phyloP scores from a whole-genome alignment of 768 basidiomycete genomes.

The Phylloporus rhodoxanthus region DNA sequence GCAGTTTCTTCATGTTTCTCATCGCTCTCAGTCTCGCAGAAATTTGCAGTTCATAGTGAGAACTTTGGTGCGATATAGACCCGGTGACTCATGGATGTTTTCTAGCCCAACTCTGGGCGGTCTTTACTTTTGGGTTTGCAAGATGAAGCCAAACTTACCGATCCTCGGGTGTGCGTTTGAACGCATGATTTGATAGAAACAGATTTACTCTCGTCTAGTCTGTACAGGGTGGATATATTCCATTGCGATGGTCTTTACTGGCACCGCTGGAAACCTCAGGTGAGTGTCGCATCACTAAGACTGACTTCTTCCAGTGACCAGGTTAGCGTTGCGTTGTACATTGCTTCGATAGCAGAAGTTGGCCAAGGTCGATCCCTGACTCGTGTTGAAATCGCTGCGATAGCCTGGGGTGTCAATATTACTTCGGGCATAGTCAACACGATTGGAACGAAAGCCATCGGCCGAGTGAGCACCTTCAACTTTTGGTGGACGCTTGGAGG shows the following conservation, averaged over 20 bases:
- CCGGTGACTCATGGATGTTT: slow-evolving; percentile 2
- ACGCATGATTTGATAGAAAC: background rate
- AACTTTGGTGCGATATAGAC: background rate
- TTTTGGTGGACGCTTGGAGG: slow-evolving; percentile 61
- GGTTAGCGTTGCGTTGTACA: slow-evolving; percentile 44
- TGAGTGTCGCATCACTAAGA: slow-evolving; percentile 5
- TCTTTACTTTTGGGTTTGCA: slow-evolving; percentile 60
- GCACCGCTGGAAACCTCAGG: slow-evolving; percentile 55
- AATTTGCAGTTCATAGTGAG: slow-evolving; percentile 55
- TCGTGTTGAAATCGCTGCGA: slow-evolving; percentile 44
- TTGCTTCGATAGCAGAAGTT: slow-evolving; percentile 51
- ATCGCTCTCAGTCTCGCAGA: slow-evolving; percentile 53
- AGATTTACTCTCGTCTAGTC: slow-evolving; percentile 17
- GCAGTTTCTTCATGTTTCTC: slow-evolving; percentile 53
- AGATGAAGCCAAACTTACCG: slow-evolving; percentile 50
- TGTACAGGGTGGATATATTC: slow-evolving; percentile 56
- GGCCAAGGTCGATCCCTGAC: slow-evolving; percentile 39
- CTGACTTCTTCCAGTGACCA: background rate
- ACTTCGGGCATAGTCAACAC: slow-evolving; percentile 50
- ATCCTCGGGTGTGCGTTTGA: slow-evolving; percentile 44
- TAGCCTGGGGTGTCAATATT: slow-evolving; percentile 56
- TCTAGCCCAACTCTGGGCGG: slow-evolving; percentile 52
- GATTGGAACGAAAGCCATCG: slow-evolving; percentile 51
- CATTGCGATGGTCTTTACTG: slow-evolving; percentile 56
- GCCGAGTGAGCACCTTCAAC: slow-evolving; percentile 49